phyloP scores from a whole-genome alignment of 345 rosid genomes.

The Gossypium thurberi region DNA sequence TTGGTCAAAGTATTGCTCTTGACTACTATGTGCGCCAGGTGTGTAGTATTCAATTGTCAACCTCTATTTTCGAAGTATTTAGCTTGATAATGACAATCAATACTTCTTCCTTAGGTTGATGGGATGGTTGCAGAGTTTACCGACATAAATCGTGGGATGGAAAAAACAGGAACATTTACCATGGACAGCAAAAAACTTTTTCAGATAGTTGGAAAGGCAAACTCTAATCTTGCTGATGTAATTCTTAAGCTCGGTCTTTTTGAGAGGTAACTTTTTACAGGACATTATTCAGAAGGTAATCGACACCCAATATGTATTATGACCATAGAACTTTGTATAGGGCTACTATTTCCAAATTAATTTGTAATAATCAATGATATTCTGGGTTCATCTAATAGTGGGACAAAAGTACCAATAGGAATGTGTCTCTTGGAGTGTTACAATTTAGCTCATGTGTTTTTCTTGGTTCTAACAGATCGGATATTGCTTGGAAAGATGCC shows the following conservation, averaged over 20 bases:
- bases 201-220: constrained; percentile 94
- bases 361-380: neutral
- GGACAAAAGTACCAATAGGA: neutral
- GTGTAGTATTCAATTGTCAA: constrained; percentile 4
- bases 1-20: constrained; percentile 94
- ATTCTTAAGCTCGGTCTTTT: constrained; percentile 94
- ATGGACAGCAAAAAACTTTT: constrained; percentile 94
- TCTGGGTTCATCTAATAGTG: neutral
- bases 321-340: neutral
- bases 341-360: neutral
- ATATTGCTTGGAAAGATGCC: constrained; percentile 98
- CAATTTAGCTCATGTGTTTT: neutral
- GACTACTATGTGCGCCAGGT: constrained; percentile 99
- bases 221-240: constrained; percentile 90
- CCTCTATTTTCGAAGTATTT: neutral
- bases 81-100: neutral
- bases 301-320: neutral
- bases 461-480: constrained; percentile 52
- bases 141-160: constrained; percentile 92
- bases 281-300: neutral
- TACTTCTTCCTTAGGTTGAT: constrained; percentile 55
- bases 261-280: constrained; percentile 60
- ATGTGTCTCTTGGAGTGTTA: neutral
- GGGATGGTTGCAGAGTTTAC: constrained; percentile 94
- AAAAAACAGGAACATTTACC: constrained; percentile 87